These are phyloP conservation scores for Schoenoplectus triqueter DNA, from an alignment of 202 grass and related monocot genomes.

Conservation along the genomic window DNA sequence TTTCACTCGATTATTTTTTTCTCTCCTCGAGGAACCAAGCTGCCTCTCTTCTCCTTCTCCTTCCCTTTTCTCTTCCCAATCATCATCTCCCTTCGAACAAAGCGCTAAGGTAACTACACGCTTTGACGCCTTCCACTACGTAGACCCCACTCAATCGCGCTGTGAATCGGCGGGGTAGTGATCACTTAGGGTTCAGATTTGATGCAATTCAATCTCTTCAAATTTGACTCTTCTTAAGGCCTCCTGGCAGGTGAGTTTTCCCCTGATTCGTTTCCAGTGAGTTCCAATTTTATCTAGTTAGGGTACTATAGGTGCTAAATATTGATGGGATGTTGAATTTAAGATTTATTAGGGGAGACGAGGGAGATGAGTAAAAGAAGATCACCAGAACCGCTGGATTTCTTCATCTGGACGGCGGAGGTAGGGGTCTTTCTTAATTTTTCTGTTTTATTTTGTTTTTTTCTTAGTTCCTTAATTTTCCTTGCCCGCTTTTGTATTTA, in stretches of 20 bases:
- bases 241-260: slow-evolving; percentile 25
- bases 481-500: background rate
- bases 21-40: slow-evolving; percentile 11
- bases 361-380: slow-evolving; percentile 71
- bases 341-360: slow-evolving; percentile 42
- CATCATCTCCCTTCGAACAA: background rate
- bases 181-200: background rate
- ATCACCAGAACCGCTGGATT: slow-evolving; percentile 84
- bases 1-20: slow-evolving; percentile 22
- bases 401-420: slow-evolving; percentile 99
- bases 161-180: background rate
- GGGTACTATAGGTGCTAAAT: slow-evolving; percentile 12
- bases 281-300: slow-evolving; percentile 24
- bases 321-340: slow-evolving; percentile 9
- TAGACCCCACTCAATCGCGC: background rate
- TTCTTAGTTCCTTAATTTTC: background rate
- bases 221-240: background rate
- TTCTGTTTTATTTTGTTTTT: slow-evolving; percentile 12
- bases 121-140: background rate
- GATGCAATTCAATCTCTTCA: slow-evolving; percentile 25
- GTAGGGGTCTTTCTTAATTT: slow-evolving; percentile 39
- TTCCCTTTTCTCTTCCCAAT: background rate
- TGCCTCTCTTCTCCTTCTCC: background rate
- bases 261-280: slow-evolving; percentile 1
- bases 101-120: background rate